Evolutionary conservation across 495 filamentous ascomycete species (phyloP), one percentile per base, ranked within the genome.

Genomic region (Lentithecium fluviatile): DNA sequence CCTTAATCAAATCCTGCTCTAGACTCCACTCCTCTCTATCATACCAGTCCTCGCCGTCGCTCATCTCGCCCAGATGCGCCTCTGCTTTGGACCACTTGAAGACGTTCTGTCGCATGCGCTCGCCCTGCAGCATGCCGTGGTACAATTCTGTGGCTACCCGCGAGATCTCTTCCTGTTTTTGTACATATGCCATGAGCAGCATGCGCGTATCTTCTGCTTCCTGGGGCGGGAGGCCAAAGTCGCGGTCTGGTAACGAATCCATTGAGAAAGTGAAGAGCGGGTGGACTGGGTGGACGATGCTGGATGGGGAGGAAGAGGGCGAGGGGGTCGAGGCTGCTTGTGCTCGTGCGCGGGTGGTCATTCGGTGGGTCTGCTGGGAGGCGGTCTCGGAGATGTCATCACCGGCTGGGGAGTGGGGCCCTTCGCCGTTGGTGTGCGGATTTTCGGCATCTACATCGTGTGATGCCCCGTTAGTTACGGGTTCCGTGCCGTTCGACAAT

Each of bases 31-130:
- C 87, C 69, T 94, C 89, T 56, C 83, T 84, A 69, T 97, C 92
- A 71, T 95, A 95, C 91, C 92, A 97, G 70, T 97, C 92, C 76
- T 97, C 92, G 2, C 90, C 90, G 68, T 97, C 92, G 34, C 88
- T 92, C 84, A 96, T 77, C 52, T 87, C 83, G 1, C 90, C 91
- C 23, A 88, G 81, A 68, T 97, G 94, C 5, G 84, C 89, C 73
- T 98, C 95, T 0, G 94, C 90, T 72, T 95, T 93, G 52, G 81
- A 83, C 88, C 90, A 95, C 58, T 88, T 85, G 70, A 88, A 81
- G 11, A 97, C 90, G 45, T 85, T 80, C 56, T 86, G 84, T 45
- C 91, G 83, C 78, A 90, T 83, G 26, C 88, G 83, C 65, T 92
- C 85, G 3, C 91, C 90, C 45, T 83, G 80, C 55, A 93, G 75